Conservation (phyloP, 2,329 filamentous ascomycete genomes). For the Simplicillium aogashimaense region DNA sequence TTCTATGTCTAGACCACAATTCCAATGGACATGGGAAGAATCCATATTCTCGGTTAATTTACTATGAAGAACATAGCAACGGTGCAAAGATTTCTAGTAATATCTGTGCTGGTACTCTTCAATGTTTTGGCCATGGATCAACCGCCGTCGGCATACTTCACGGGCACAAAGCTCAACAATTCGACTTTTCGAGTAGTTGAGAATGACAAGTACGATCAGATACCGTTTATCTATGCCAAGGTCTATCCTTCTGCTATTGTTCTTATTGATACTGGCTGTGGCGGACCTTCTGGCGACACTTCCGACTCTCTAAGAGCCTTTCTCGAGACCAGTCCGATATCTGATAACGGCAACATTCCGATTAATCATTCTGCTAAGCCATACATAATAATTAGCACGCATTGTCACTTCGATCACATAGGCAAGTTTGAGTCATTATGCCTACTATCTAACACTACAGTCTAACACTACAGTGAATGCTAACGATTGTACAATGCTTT, state of each 20-base stretch:
- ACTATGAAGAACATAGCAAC: too few relatives aligned
- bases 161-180: constrained; percentile 18
- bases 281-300: constrained; percentile 19
- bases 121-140: too few relatives aligned
- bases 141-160: too few relatives aligned
- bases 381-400: constrained; percentile 32
- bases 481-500: too few relatives aligned
- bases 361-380: constrained; percentile 22
- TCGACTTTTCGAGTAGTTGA: constrained; percentile 33
- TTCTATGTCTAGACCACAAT: too few relatives aligned
- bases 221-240: constrained; percentile 36
- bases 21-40: too few relatives aligned
- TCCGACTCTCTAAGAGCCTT: constrained; percentile 25
- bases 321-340: constrained; percentile 27
- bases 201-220: constrained; percentile 29
- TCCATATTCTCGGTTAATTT: too few relatives aligned
- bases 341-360: constrained; percentile 19
- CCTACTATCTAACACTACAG: not conserved
- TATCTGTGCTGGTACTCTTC: too few relatives aligned
- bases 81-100: too few relatives aligned
- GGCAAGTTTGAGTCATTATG: too few relatives aligned
- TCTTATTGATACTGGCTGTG: constrained; percentile 34
- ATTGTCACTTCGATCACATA: constrained; percentile 36
- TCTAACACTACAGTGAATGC: too few relatives aligned
- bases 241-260: constrained; percentile 24